These are phyloP conservation scores for Speleostelium caveatum DNA, from an alignment of 78 protist species.

Conservation along the genomic window DNA sequence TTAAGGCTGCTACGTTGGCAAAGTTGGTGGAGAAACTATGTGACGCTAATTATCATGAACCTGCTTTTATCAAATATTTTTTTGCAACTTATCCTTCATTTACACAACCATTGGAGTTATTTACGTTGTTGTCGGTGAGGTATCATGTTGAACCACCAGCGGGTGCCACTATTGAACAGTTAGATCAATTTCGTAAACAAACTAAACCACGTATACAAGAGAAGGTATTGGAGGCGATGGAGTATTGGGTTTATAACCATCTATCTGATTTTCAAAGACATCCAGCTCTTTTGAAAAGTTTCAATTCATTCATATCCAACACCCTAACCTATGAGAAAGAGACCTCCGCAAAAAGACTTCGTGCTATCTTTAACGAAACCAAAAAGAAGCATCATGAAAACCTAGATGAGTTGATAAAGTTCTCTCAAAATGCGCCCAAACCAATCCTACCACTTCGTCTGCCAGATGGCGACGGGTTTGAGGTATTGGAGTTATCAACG, in stretches of 20 bases:
- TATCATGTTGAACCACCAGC: conserved; percentile 76
- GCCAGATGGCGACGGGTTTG: not conserved
- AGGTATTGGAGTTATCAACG: conserved; percentile 52
- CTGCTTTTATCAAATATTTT: conserved; percentile 1
- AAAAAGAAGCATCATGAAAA: conserved; percentile 56
- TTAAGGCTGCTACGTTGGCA: conserved; percentile 53
- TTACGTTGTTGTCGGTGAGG: conserved; percentile 47
- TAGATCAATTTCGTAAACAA: conserved; percentile 23
- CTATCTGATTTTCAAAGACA: conserved; percentile 50
- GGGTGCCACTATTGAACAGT: not conserved
- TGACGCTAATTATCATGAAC: conserved; percentile 25
- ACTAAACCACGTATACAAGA: conserved; percentile 74
- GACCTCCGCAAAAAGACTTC: conserved; percentile 39
- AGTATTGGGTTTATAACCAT: conserved; percentile 60
- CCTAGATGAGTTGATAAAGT: conserved; percentile 41
- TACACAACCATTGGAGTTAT: conserved; percentile 34
- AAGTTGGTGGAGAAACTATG: conserved; percentile 53
- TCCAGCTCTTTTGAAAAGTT: conserved; percentile 29
- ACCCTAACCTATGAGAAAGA: conserved; percentile 63
- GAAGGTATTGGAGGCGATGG: conserved; percentile 46
- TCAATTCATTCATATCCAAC: conserved; percentile 46
- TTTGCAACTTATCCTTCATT: conserved; percentile 68
- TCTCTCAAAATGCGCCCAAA: conserved; percentile 59
- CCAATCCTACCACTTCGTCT: conserved; percentile 44
- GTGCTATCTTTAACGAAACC: conserved; percentile 68